Base-by-base conservation (phyloP, 371 early-diverging fungal genomes). In the Circinella minor region DNA sequence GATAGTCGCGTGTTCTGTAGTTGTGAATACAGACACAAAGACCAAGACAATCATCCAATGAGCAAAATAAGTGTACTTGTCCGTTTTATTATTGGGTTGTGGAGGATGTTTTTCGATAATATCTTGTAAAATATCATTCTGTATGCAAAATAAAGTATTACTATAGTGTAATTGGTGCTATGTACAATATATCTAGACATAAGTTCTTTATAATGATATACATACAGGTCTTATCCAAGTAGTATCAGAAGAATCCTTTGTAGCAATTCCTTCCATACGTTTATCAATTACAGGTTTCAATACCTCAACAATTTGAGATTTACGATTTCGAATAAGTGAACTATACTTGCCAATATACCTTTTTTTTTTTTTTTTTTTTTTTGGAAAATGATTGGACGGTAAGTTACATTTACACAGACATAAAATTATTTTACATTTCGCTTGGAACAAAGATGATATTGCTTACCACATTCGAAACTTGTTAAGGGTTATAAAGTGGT, bases 11-110 rank as follows among this genome's bases (percentile, higher is more conserved):
- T 81, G 71, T 38, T 81, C 78, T 13, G 77, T 68, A 9, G 82
- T 82, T 0, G 80, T 79, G 34, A 82, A 81, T 5, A 84, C 72
- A 3, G 81, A 71, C 4, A 78, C 82, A 65, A 84, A 68, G 54
- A 82, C 72, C 6, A 81, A 51, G 1, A 71, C 18, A 46, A 80
- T 66, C 14, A 73, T 67, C 75, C 72, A 71, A 48, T 71, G 65
- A 27, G 64, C 36, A 3, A 63, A 20, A 36, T 71, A 55, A 4
- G 27, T 47, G 9, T 55, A 43, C 14, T 14, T 39, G 15, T 54
- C 27, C 1, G 46, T 17, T 34, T 65, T 55, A 15, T 20, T 6
- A 38, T 36, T 9, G 6, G 62, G 38, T 2, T 60, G 59, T 14
- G 36, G 15, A 3, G 36, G n/a, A 6, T 46, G 46, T n/a, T 69